Conservation (phyloP, 495 filamentous ascomycete species). For the Talaromyces borbonicus region DNA sequence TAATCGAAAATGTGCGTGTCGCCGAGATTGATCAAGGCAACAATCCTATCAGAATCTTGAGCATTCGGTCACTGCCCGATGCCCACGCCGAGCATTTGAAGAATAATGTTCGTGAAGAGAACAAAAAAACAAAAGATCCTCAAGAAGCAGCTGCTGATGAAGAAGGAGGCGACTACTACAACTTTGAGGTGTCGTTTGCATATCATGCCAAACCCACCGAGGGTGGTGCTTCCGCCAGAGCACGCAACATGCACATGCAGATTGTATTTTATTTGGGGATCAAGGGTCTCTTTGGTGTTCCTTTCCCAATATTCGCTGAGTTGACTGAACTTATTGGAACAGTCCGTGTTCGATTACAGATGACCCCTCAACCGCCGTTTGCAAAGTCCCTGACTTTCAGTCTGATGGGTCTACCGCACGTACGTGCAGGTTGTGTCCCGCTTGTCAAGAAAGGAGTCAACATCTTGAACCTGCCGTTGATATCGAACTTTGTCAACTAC, state of each 20-base stretch:
- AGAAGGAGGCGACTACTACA: constrained; percentile 89
- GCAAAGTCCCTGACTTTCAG: constrained; percentile 87
- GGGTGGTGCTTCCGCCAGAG: constrained; percentile 61
- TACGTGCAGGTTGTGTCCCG: constrained; percentile 82
- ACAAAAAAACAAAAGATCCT: constrained; percentile 71
- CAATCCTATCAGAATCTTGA: constrained; percentile 84
- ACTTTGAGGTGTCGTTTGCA: constrained; percentile 84
- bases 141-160: constrained; percentile 83
- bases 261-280: constrained; percentile 87
- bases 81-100: constrained; percentile 70
- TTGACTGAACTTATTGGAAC: constrained; percentile 80
- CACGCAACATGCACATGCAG: constrained; percentile 94
- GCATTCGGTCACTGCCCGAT: constrained; percentile 79
- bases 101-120: constrained; percentile 63
- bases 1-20: constrained; percentile 92
- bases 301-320: constrained; percentile 81
- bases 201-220: constrained; percentile 79
- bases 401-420: constrained; percentile 83
- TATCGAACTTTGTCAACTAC: constrained; percentile 95
- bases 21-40: constrained; percentile 90
- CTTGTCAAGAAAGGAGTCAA: constrained; percentile 86
- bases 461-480: constrained; percentile 81
- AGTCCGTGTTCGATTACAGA: constrained; percentile 66
- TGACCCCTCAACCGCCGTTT: constrained; percentile 85
- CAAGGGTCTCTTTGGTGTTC: constrained; percentile 65